These are phyloP conservation scores for Coccomyxa subellipsoidea DNA, from an alignment of 163 green algal genomes.

Conservation along the genomic window DNA sequence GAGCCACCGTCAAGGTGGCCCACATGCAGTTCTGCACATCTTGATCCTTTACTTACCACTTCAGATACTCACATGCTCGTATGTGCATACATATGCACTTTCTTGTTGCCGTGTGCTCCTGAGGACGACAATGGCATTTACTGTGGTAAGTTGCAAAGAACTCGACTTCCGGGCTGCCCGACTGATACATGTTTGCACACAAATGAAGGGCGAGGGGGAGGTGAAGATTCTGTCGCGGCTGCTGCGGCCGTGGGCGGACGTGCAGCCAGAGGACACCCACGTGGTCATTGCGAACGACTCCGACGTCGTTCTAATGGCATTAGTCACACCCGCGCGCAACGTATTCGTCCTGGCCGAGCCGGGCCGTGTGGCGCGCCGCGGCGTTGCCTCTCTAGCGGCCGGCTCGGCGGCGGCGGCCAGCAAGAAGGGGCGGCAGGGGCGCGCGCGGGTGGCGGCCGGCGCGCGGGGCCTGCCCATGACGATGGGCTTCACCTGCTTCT, in stretches of 20 bases:
- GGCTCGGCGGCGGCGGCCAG: background rate
- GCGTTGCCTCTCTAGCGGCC: background rate
- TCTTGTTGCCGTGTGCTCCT: too few species aligned
- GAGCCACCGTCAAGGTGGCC: slow-evolving; percentile 55
- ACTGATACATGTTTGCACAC: background rate
- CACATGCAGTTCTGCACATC: too few species aligned
- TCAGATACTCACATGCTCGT: too few species aligned
- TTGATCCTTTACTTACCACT: too few species aligned
- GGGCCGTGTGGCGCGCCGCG: background rate
- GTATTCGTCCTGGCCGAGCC: slow-evolving; percentile 20
- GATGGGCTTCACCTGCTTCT: slow-evolving; percentile 7
- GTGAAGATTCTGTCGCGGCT: slow-evolving; percentile 82
- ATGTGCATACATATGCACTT: too few species aligned
- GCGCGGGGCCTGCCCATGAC: background rate
- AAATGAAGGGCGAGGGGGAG: slow-evolving; percentile 78
- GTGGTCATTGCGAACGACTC: slow-evolving; percentile 73
- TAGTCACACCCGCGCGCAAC: background rate
- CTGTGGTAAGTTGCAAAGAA: too few species aligned
- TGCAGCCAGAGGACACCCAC: slow-evolving; percentile 22
- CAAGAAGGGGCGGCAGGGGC: background rate
- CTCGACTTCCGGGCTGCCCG: background rate
- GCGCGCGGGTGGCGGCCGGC: background rate
- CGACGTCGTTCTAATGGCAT: slow-evolving; percentile 79
- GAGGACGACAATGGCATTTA: too few species aligned
- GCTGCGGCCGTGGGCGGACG: slow-evolving; percentile 33